These are phyloP conservation scores for Graphiopsis chlorocephala DNA, from an alignment of 2,329 filamentous ascomycete genomes.

Conservation along the genomic window DNA sequence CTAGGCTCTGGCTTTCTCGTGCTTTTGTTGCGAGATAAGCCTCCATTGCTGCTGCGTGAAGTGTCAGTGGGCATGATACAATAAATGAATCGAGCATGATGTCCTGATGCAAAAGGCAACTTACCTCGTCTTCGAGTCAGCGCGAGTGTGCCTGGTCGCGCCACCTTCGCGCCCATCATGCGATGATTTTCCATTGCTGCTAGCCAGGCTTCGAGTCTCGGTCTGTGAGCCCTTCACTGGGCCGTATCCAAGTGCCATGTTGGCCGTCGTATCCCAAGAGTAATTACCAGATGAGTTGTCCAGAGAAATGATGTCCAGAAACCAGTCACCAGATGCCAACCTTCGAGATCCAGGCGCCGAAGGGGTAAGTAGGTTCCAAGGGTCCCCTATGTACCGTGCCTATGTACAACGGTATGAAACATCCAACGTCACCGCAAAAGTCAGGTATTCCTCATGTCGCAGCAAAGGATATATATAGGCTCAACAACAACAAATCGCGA, in stretches of 20 bases:
- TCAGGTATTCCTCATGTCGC: constrained; percentile 1
- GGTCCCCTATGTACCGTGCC: background rate
- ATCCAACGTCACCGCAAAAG: background rate
- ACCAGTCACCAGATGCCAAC: background rate
- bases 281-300: background rate
- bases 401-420: background rate
- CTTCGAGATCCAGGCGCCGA: background rate
- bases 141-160: background rate
- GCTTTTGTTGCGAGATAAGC: background rate
- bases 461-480: background rate
- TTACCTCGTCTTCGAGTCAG: background rate
- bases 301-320: background rate
- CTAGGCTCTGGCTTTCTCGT: constrained; percentile 37
- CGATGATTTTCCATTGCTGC: background rate
- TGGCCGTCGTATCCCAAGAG: background rate
- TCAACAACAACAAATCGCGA: background rate
- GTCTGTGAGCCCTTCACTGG: background rate
- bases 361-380: background rate
- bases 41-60: background rate
- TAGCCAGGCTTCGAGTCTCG: background rate
- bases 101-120: background rate
- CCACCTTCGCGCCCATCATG: background rate
- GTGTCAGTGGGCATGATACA: background rate
- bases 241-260: background rate
- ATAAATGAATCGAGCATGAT: background rate